Evolutionary conservation across 139 green algal genomes (phyloP), one percentile per base, ranked within the genome.

Genomic region (Tetradesmus obliquus): DNA sequence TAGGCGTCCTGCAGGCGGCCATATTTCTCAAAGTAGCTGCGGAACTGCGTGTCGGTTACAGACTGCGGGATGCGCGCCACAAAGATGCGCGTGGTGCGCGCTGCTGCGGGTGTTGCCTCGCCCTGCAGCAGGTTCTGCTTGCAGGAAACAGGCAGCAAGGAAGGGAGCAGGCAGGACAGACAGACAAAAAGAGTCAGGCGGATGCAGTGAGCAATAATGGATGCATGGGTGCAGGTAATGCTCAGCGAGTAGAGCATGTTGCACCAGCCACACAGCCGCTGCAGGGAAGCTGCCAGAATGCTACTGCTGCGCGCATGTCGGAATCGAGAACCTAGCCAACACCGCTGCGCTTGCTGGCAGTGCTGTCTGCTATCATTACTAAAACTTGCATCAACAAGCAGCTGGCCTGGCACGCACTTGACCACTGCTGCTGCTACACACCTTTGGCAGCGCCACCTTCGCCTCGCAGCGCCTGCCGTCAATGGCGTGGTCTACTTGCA

Each of bases 11-110:
- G 95, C 83, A 98, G 94, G 54, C 93, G 91, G 13, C 97, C 97
- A 92, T 96, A 99, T 58, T 92, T 93, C 92, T 98, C 97, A 93
- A 98, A 99, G 93, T 99, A 97, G n/a, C 90, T 74, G 5, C 96
- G 86, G 91, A 99, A 98, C 91, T 97, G 93, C 0, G 86, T 86
- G 62, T 99, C 97, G 3, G 93, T 95, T 0, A 99, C 97, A 0
- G 93, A 94, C 4, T 95, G 92, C 0, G 97, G 97, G 84, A 99
- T 98, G 76, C 97, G 95, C 0, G 97, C 97, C 1, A 99, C 96
- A 95, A 99, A 99, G 92, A 99, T 98, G 58, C 97, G 94, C 0
- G 95, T 97, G 8, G 96, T 97, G 62, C 94, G 93, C 84, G 58
- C 62, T 62, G 79, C 88, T 76, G 88, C 32, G 53, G 88, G 80